Base-by-base conservation (phyloP, 2,329 filamentous ascomycete genomes). In the Botrytis pseudocinerea region DNA sequence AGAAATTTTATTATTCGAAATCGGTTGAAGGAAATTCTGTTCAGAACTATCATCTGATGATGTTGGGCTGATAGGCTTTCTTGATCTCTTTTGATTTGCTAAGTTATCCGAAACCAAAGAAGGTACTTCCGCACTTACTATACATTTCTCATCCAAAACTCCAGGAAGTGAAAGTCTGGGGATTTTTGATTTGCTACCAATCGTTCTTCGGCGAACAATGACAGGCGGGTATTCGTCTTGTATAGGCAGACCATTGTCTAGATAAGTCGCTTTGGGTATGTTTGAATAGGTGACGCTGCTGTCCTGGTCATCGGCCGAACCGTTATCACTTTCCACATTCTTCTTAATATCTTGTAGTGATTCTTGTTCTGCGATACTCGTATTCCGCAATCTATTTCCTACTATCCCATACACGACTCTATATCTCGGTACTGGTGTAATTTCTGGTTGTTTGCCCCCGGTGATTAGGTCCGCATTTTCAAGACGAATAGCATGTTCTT, bases 381-480 rank as follows among this genome's bases (percentile, higher is more conserved):
- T 85, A 25, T 79, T 85, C 59, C 81, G 82, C 42, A 85, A 82
- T 77, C 82, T 88, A 77, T 85, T 89, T 74, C 84, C 87, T 75
- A 85, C 87, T 75, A 89, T 85, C 48, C 85, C 85, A 77, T 91
- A 91, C 0, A 91, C 89, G 5, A 90, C 85, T 28, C 88, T 85
- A 74, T 88, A 89, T 79, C 78, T 71, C 76, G 76, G 68, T 73
- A 78, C 14, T 73, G 73, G 62, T 16, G 75, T 48, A 10, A 70
- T 70, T 60, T 68, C 46, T 54, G 73, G 75, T 40, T 78, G 73
- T 40, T 77, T 73, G 57, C 75, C 75, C 4, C 74, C 74, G 25
- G 74, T 77, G 69, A 68, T 75, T 14, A 40, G 75, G 75, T 63
- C 76, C 73, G 72, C 38, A 48, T 74, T 44, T 38, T 72, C 73